Evolutionary conservation across 768 basidiomycete genomes (phyloP).

Genomic region (Kwoniella sp.): DNA sequence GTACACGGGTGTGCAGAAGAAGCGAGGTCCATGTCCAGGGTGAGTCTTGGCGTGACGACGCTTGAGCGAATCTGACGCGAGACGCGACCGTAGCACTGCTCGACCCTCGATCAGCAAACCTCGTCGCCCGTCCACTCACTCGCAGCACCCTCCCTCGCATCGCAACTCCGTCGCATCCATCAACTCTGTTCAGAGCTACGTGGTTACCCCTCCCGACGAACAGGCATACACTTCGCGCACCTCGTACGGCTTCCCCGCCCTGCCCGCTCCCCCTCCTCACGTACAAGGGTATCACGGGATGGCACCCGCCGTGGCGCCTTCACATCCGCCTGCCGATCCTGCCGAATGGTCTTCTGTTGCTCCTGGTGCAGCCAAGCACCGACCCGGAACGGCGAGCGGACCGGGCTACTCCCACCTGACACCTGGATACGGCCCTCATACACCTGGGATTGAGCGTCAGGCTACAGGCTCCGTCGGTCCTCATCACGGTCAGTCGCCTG

Average conservation of each 20-base stretch:
- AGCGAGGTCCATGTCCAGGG: slow-evolving; percentile 48
- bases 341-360: slow-evolving; percentile 18
- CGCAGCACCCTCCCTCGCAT: slow-evolving; percentile 5
- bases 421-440: no score
- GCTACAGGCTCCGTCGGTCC: not conserved
- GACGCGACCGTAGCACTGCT: slow-evolving; percentile 7
- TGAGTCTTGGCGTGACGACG: slow-evolving; percentile 7
- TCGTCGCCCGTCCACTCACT: slow-evolving; percentile 16
- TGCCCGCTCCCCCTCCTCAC: not conserved
- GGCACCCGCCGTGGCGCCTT: not conserved
- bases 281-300: no score
- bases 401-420: no score
- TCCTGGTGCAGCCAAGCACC: slow-evolving; percentile 3
- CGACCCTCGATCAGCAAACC: slow-evolving; percentile 16
- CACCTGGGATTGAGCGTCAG: not conserved
- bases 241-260: slow-evolving; percentile 21
- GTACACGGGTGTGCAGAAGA: slow-evolving; percentile 45
- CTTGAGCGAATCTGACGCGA: not conserved
- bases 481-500: no score
- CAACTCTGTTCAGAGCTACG: slow-evolving; percentile 10
- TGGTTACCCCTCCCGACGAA: slow-evolving; percentile 24
- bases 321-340: slow-evolving; percentile 6
- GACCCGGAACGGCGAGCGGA: not conserved
- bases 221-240: slow-evolving; percentile 7
- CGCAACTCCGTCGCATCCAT: slow-evolving; percentile 13